These are phyloP conservation scores for Claviceps sp. DNA, from an alignment of 2,329 filamentous ascomycete species.

Conservation along the genomic window DNA sequence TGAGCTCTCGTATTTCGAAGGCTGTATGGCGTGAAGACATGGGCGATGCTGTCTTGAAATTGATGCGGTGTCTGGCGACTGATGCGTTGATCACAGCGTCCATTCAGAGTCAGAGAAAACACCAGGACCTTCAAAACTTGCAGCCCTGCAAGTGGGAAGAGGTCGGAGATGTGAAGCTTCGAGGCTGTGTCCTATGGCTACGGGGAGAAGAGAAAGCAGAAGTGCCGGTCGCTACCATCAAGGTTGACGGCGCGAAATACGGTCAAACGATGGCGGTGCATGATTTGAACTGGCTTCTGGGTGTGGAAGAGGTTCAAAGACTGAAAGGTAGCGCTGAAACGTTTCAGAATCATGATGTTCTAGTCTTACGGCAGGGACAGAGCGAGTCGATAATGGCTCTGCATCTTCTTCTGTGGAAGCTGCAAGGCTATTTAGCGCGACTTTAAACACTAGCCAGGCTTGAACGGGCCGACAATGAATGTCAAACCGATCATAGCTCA, in stretches of 20 bases:
- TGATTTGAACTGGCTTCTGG: constrained; percentile 38
- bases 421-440: constrained; percentile 39
- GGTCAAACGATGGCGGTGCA: constrained; percentile 34
- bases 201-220: constrained; percentile 11
- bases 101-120: background rate
- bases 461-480: background rate
- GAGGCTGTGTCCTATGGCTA: constrained; percentile 34
- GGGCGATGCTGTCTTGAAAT: constrained; percentile 35
- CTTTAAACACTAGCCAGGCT: background rate
- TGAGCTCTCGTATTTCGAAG: constrained; percentile 3
- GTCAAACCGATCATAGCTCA: background rate
- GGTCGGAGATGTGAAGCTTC: constrained; percentile 23
- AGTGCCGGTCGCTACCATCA: constrained; percentile 31
- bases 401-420: constrained; percentile 41
- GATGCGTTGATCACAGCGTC: constrained; percentile 26
- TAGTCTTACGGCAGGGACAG: constrained; percentile 28
- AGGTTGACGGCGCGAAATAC: constrained; percentile 21
- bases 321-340: constrained; percentile 22
- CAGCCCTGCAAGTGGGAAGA: constrained; percentile 31
- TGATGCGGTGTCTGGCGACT: constrained; percentile 34
- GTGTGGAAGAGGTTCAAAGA: constrained; percentile 27
- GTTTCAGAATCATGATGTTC: constrained; percentile 25
- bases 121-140: constrained; percentile 24
- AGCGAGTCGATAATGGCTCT: constrained; percentile 26
- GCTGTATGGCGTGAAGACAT: constrained; percentile 36